A percentile compares a stretch with the other conserved stretches of the same genome.
phyloP scores from a whole-genome alignment of 345 rosid genomes.

The Anastatica hierochuntica region DNA sequence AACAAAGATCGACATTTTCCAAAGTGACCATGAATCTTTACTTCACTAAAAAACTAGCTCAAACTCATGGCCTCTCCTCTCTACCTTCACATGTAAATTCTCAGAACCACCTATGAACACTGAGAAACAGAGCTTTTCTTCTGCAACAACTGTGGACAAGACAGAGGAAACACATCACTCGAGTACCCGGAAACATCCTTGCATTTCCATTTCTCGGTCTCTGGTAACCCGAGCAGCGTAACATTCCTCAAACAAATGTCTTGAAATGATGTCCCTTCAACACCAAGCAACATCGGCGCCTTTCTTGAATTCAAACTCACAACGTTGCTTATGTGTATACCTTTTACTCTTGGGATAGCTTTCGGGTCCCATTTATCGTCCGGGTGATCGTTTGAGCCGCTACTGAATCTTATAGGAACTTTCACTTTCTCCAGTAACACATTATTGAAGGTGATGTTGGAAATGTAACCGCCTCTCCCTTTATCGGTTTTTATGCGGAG shows the following conservation, averaged over 20 bases:
- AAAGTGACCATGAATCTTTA: constrained; percentile 18
- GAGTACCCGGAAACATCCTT: constrained; percentile 68
- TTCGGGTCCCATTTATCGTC: constrained; percentile 76
- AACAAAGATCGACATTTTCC: no score
- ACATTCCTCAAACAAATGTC: constrained; percentile 72
- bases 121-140: constrained; percentile 31
- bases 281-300: constrained; percentile 66
- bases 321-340: constrained; percentile 49
- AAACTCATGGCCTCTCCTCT: constrained; percentile 18
- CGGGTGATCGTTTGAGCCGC: constrained; percentile 90
- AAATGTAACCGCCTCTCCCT: constrained; percentile 85
- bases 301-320: constrained; percentile 64
- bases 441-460: constrained; percentile 52
- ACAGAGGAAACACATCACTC: constrained; percentile 41
- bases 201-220: constrained; percentile 61
- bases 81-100: constrained; percentile 5
- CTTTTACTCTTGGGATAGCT: constrained; percentile 68
- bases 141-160: constrained; percentile 63
- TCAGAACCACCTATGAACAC: constrained; percentile 27
- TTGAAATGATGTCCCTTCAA: constrained; percentile 51
- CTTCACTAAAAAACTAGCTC: constrained; percentile 11
- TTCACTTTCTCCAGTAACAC: constrained; percentile 71
- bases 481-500: constrained; percentile 80
- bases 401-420: constrained; percentile 76
- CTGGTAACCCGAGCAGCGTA: constrained; percentile 42